phyloP scores from a whole-genome alignment of 495 filamentous ascomycete species.

The Glonium stellatum region DNA sequence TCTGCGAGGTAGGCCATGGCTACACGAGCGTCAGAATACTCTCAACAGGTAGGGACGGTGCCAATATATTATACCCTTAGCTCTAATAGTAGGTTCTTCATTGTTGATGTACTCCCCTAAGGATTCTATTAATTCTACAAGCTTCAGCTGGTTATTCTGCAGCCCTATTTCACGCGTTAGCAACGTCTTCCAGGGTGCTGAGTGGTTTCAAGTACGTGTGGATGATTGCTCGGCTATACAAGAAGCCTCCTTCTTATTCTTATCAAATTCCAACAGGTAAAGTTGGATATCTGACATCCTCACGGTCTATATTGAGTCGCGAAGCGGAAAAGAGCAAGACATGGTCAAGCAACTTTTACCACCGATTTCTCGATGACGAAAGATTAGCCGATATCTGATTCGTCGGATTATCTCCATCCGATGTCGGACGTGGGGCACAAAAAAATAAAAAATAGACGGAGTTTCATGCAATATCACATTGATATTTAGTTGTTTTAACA shows the following conservation, averaged over 20 bases:
- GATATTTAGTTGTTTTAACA: neutral
- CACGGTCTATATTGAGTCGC: constrained; percentile 3
- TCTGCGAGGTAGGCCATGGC: constrained; percentile 62
- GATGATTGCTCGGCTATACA: constrained; percentile 53
- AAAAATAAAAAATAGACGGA: neutral
- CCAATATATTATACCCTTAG: constrained; percentile 40
- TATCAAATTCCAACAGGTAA: constrained; percentile 59
- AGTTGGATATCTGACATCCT: constrained; percentile 56
- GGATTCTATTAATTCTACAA: constrained; percentile 61
- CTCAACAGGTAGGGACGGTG: neutral
- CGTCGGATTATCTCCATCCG: neutral
- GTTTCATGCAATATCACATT: neutral
- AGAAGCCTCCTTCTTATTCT: constrained; percentile 53
- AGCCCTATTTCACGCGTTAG: constrained; percentile 42
- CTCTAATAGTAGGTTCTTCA: constrained; percentile 56
- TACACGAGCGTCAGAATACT: constrained; percentile 5
- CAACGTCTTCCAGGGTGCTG: constrained; percentile 9
- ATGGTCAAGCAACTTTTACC: neutral
- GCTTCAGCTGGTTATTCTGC: constrained; percentile 53
- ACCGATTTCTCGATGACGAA: constrained; percentile 2
- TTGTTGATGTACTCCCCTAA: constrained; percentile 65
- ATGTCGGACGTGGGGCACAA: constrained; percentile 8
- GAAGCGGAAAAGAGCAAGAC: neutral
- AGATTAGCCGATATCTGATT: constrained; percentile 6
- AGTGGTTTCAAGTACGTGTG: constrained; percentile 39